Evolutionary conservation across 1,139 yeast species (phyloP).

Genomic region (Chernovozyma sophiae-reginae): DNA sequence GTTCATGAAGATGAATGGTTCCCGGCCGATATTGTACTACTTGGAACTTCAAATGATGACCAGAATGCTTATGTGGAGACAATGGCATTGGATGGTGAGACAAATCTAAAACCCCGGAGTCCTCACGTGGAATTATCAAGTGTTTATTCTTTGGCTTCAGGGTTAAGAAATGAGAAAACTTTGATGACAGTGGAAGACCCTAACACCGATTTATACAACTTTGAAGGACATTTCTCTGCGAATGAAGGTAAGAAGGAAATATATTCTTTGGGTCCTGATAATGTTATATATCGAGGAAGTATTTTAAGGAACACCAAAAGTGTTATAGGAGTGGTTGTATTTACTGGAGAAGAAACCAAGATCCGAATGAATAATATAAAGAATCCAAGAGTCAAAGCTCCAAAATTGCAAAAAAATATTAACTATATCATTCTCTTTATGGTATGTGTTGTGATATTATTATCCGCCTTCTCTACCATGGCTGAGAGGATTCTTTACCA

Average conservation of each 20-base stretch:
- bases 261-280: slow-evolving; percentile 74
- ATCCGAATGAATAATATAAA: slow-evolving; percentile 91
- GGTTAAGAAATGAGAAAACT: slow-evolving; percentile 48
- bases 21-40: slow-evolving; percentile 80
- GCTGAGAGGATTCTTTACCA: slow-evolving; percentile 60
- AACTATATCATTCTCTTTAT: slow-evolving; percentile 81
- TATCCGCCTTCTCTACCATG: slow-evolving; percentile 79
- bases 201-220: slow-evolving; percentile 83
- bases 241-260: slow-evolving; percentile 13
- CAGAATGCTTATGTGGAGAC: slow-evolving; percentile 87
- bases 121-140: slow-evolving; percentile 64
- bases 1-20: slow-evolving; percentile 82
- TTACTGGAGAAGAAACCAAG: slow-evolving; percentile 94
- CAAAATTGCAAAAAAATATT: slow-evolving; percentile 78
- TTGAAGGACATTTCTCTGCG: slow-evolving; percentile 57
- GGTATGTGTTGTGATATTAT: slow-evolving; percentile 73
- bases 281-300: slow-evolving; percentile 85
- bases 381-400: slow-evolving; percentile 89
- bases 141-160: slow-evolving; percentile 44
- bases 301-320: slow-evolving; percentile 76
- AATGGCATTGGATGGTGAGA: slow-evolving; percentile 97
- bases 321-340: slow-evolving; percentile 75
- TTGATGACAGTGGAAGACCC: slow-evolving; percentile 81
- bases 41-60: slow-evolving; percentile 59
- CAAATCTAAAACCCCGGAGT: slow-evolving; percentile 71